These are phyloP conservation scores for Brettanomyces bruxellensis DNA, from an alignment of 805 yeast genomes.

Conservation along the genomic window DNA sequence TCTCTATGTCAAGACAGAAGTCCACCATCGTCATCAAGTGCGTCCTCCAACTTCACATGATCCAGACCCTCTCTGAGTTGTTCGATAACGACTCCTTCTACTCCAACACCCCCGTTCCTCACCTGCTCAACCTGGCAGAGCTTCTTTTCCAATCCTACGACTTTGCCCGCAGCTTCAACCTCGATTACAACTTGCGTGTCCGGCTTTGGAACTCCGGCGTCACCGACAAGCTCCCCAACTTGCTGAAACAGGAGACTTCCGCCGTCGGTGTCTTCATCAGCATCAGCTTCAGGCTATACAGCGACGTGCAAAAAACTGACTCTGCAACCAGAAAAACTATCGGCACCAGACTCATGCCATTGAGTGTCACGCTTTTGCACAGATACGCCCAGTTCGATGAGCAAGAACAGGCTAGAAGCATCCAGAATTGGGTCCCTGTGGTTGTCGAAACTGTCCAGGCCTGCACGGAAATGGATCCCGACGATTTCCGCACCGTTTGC, in stretches of 20 bases:
- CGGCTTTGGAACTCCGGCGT: slow-evolving; percentile 86
- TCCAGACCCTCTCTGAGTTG: slow-evolving; percentile 76
- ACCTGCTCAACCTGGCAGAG: slow-evolving; percentile 50
- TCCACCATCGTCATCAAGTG: slow-evolving; percentile 85
- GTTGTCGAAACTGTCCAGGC: slow-evolving; percentile 84
- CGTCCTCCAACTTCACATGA: slow-evolving; percentile 80
- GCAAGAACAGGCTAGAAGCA: slow-evolving; percentile 67
- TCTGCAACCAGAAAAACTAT: slow-evolving; percentile 39
- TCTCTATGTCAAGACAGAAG: slow-evolving; percentile 27
- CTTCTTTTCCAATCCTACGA: slow-evolving; percentile 61
- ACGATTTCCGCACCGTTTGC: slow-evolving; percentile 53
- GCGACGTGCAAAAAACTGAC: slow-evolving; percentile 47
- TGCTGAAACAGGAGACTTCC: slow-evolving; percentile 84
- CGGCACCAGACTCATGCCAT: slow-evolving; percentile 49
- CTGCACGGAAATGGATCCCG: slow-evolving; percentile 64
- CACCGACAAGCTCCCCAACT: slow-evolving; percentile 85
- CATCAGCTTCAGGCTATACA: slow-evolving; percentile 70
- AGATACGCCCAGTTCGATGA: slow-evolving; percentile 70
- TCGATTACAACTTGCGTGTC: slow-evolving; percentile 79
- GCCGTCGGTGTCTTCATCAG: slow-evolving; percentile 82
- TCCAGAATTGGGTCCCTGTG: slow-evolving; percentile 86
- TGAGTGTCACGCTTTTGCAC: slow-evolving; percentile 62
- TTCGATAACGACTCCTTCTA: slow-evolving; percentile 65
- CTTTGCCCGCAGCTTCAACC: slow-evolving; percentile 83
- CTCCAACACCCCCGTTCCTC: slow-evolving; percentile 54